phyloP scores from a whole-genome alignment of 2,329 filamentous ascomycete species.

The Emergomyces pasteurianus region DNA sequence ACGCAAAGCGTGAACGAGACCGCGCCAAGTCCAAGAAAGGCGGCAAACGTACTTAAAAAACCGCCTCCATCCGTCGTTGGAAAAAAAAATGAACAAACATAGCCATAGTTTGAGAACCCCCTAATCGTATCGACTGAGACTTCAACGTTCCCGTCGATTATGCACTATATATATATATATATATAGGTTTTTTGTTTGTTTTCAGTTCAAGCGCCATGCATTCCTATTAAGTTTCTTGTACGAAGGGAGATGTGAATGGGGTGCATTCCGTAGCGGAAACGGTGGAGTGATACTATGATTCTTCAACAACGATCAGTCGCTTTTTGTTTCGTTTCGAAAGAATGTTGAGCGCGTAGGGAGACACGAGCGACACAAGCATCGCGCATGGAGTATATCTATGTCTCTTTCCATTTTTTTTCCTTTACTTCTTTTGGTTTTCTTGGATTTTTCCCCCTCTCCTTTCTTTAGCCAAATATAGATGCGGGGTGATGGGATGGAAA shows the following conservation, averaged over 20 bases:
- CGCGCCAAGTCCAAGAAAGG: conserved; percentile 26
- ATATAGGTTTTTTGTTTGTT: background rate
- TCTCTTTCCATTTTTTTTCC: background rate
- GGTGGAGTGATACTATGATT: background rate
- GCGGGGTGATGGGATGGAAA: background rate
- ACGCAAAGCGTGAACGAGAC: conserved; percentile 54
- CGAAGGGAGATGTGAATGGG: background rate
- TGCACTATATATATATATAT: background rate
- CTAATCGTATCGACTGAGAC: background rate
- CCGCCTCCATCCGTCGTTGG: conserved; percentile 12
- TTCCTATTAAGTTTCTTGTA: background rate
- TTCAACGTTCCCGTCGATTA: background rate
- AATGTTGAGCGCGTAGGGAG: background rate
- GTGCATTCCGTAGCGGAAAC: background rate
- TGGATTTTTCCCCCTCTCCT: no score
- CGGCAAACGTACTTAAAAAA: conserved; percentile 28
- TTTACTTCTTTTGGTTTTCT: background rate
- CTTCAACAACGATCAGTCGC: background rate
- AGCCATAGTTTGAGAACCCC: background rate
- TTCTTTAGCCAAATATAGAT: background rate
- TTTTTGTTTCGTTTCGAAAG: background rate
- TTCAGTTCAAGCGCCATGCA: background rate
- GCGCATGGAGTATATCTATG: background rate
- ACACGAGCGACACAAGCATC: background rate
- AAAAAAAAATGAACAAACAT: background rate